Evolutionary conservation across 306 rosid species (phyloP).

Genomic region (Prunus persica): DNA sequence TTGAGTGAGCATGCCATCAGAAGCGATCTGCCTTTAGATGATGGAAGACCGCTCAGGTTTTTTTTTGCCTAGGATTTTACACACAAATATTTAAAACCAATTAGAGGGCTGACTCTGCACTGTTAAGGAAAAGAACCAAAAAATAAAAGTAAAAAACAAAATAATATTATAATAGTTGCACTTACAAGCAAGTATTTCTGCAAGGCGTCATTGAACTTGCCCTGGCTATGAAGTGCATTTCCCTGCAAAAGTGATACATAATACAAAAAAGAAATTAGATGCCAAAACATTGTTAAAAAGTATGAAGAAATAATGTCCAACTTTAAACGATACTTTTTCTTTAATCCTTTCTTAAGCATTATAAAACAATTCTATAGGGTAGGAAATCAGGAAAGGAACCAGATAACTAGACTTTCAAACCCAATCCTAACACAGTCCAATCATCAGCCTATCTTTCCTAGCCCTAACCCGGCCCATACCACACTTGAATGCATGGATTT

Average conservation of each 20-base stretch:
- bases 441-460: not conserved
- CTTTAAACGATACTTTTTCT: not conserved
- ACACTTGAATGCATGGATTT: not conserved
- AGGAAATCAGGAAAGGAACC: not conserved
- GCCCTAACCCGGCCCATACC: not conserved
- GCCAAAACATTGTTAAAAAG: not conserved
- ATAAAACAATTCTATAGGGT: not conserved
- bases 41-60: slow-evolving; percentile 62
- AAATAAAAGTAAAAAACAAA: not conserved
- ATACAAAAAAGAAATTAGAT: not conserved
- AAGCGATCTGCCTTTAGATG: slow-evolving; percentile 66
- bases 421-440: not conserved
- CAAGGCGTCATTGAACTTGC: slow-evolving; percentile 68
- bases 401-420: not conserved
- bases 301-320: not conserved
- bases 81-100: slow-evolving; percentile 4
- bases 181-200: slow-evolving; percentile 79
- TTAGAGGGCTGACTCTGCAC: slow-evolving; percentile 2
- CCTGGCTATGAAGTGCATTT: slow-evolving; percentile 78
- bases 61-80: slow-evolving; percentile 70
- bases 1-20: slow-evolving; percentile 90
- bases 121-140: not conserved
- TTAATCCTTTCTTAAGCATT: not conserved
- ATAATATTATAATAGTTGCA: slow-evolving; percentile 6
- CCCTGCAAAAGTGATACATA: slow-evolving; percentile 57